Base-by-base conservation (phyloP, 768 basidiomycete genomes). In the Tulasnella sp. region DNA sequence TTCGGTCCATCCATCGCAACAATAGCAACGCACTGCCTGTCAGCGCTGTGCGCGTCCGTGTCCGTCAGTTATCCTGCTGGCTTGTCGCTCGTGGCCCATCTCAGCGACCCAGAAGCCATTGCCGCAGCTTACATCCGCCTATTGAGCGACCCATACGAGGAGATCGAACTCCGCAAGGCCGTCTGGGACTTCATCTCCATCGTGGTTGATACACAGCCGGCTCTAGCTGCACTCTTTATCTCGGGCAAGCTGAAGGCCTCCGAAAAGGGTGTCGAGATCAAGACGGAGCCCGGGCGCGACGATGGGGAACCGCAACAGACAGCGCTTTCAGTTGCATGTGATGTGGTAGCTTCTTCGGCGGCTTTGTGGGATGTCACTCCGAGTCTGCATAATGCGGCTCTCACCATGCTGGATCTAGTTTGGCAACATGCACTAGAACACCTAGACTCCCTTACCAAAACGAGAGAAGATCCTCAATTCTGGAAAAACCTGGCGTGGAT, bases 151-250 rank as follows among this genome's bases (percentile, higher is more conserved):
- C 93, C 94, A 0, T 94, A 93, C 81, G 92, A 95, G 40, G 94
- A 95, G 62, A 87, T 91, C 27, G 83, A 88, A 10, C 88, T 94
- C 42, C 91, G 93, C 27, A 92, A 89, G 74, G 89, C 92, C 0
- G 90, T 94, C 7, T 98, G 97, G 96, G 89, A 89, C 81, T 92
- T 97, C 81, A 91, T 97, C 52, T 86, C 93, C 0, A 87, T 94
- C 24, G 92, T 94, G 1, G 90, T 97, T 19, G 92, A 94, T 82
- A 92, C 92, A 80, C 95, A 96, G 83, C 95, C 97, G 0, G 95
- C 96, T 0, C 87, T 97, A 6, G 91, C 93, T 2, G 88, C 91
- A 77, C 87, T 98, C 38, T 91, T 96, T 80, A 91, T 96, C 42
- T 88, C 91, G 0, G 95, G 95, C 3, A 89, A 90, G 58, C 92